Evolutionary conservation across 345 rosid genomes (phyloP).

Genomic region (Pistacia integerrima): DNA sequence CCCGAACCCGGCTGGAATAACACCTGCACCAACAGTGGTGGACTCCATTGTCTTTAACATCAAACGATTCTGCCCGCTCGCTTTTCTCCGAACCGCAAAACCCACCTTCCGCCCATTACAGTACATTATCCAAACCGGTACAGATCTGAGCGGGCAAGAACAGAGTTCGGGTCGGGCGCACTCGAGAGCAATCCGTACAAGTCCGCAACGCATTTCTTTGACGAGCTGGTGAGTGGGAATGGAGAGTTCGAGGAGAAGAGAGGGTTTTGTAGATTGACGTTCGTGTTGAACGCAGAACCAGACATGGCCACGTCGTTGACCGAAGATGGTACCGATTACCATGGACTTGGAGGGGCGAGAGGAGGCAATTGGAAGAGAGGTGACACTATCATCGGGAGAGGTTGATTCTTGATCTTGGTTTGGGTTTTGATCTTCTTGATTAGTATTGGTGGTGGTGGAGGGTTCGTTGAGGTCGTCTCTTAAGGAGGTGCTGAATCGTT

Average conservation of each 20-base stretch:
- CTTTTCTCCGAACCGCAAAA: conserved; percentile 55
- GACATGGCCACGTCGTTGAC: conserved; percentile 77
- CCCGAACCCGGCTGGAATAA: conserved; percentile 52
- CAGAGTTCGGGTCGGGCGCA: conserved; percentile 50
- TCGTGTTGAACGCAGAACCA: conserved; percentile 86
- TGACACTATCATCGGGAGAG: conserved; percentile 32
- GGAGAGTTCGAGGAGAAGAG: conserved; percentile 77
- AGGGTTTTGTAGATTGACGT: conserved; percentile 71
- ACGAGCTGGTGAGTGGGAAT: conserved; percentile 62
- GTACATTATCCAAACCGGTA: conserved; percentile 69
- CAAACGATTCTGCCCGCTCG: conserved; percentile 43
- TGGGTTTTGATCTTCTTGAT: conserved; percentile 16
- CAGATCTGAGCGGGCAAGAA: conserved; percentile 60
- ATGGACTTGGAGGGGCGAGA: conserved; percentile 75
- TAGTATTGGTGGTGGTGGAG: not conserved
- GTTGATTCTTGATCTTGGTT: conserved; percentile 29
- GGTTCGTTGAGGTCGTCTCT: conserved; percentile 51
- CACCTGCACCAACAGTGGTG: conserved; percentile 78
- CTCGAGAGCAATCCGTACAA: conserved; percentile 78
- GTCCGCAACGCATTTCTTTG: conserved; percentile 73
- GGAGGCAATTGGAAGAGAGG: conserved; percentile 21
- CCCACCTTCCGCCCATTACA: conserved; percentile 73
- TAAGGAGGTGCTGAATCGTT: conserved; percentile 76
- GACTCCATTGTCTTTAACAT: conserved; percentile 77
- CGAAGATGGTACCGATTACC: conserved; percentile 85